Conservation (phyloP, 192 early-diverging fungal species). For the Gamsiella multidivaricata region DNA sequence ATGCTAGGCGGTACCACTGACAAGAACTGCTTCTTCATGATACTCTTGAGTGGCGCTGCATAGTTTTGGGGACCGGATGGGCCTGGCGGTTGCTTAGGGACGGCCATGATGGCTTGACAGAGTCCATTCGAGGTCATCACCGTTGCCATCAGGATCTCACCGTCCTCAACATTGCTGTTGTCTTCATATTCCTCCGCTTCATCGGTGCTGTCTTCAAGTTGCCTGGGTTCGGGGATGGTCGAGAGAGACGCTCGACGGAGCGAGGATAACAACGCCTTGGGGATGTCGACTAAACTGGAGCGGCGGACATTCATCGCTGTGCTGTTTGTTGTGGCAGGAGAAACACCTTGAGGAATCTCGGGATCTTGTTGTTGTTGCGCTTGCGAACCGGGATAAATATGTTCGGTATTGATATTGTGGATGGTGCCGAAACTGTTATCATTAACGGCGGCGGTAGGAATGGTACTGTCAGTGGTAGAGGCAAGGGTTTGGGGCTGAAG, state of each 20-base stretch:
- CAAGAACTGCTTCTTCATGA: conserved; percentile 21
- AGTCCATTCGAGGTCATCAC: conserved; percentile 11
- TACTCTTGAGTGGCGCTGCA: background rate
- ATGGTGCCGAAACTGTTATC: background rate
- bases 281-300: conserved; percentile 26
- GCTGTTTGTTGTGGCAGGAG: background rate
- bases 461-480: background rate
- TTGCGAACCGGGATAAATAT: background rate
- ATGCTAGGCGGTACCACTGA: too few relatives aligned
- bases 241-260: conserved; percentile 22
- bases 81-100: background rate
- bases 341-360: too few relatives aligned
- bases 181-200: background rate
- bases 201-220: background rate
- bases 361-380: background rate
- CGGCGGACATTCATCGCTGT: conserved; percentile 7
- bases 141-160: background rate
- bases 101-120: conserved; percentile 5
- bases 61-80: background rate
- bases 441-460: background rate
- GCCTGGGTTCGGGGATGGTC: background rate
- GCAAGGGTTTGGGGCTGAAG: background rate
- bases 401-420: background rate
- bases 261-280: conserved; percentile 32
- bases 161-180: background rate